Evolutionary conservation across 805 yeast genomes (phyloP), one percentile per base, ranked within the genome.

Genomic region (Wickerhamiella alocasiicola): DNA sequence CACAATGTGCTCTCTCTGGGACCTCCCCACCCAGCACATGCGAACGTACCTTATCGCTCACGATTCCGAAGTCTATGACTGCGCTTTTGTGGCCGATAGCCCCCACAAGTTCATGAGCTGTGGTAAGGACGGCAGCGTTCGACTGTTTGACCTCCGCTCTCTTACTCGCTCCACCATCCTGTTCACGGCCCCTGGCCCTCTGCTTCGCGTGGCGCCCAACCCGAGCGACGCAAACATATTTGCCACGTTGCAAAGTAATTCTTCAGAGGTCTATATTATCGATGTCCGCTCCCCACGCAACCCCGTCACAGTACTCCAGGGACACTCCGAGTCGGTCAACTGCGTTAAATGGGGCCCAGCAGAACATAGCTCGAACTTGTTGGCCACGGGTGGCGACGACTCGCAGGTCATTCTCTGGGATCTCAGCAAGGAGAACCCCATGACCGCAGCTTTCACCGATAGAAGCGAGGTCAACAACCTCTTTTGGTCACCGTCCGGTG

Each of bases 1-100:
- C 61, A 91, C 98, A 1, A 91, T 98, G 0, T 91, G 98, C 61
- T 87, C 97, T 0, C 76, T 85, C 3, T 91, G 98, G 97, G 97
- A 91, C 60, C 59, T 85, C 24, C 60, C 66, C 18, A 70, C 74
- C 31, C 71, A 77, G 17, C 64, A 68, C 3, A 94, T 94, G 12
- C 81, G 80, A 55, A 88, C 97, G 1, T 96, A 91, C 61, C 66
- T 91, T 36, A 91, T 91, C 48, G 97, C 98, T 0, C 98, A 91
- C 60, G 98, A 91, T 57, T 75, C 79, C 48, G 96, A 85, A 59
- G 98, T 91, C 3, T 83, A 74, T 57, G 98, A 91, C 57, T 97
- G 87, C 23, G 73, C 81, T 47, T 91, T 85, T 57, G 63, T 87
- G 37, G 74, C 79, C 37, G 76, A 77, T 13, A 73, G 81, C 26